Percentiles rank a stretch among this genome's conserved stretches.
Conservation (phyloP, 2,329 filamentous ascomycete species). For the Gliomastix tumulicola region DNA sequence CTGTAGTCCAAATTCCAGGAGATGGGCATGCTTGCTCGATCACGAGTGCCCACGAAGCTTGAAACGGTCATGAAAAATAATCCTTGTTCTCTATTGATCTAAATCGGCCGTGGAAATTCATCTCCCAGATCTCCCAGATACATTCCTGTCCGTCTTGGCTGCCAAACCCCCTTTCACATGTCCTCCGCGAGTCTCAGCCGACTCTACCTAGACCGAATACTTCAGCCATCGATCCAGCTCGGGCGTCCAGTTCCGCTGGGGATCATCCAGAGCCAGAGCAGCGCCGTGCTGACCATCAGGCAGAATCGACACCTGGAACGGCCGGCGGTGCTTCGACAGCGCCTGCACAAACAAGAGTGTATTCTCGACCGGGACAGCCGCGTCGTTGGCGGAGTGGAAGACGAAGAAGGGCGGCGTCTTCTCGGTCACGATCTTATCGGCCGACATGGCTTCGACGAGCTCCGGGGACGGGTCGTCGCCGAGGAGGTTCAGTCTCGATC, state of each 20-base stretch:
- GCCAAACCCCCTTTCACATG: no score
- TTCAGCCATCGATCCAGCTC: constrained; percentile 18
- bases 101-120: no score
- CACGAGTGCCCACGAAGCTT: no score
- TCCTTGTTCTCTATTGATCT: no score
- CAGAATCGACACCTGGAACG: constrained; percentile 15
- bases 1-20: no score
- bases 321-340: constrained; percentile 11
- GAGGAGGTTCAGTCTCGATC: constrained; percentile 12
- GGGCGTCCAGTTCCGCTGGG: constrained; percentile 13
- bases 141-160: no score
- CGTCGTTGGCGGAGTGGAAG: constrained; percentile 22
- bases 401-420: constrained; percentile 22
- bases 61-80: no score
- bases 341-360: constrained; percentile 15
- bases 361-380: constrained; percentile 16
- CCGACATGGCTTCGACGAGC: constrained; percentile 10
- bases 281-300: constrained; percentile 18
- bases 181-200: no score
- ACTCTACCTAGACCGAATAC: constrained; percentile 9
- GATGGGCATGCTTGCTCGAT: no score
- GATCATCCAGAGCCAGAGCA: constrained; percentile 14
- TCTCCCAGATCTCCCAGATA: no score
- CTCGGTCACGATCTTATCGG: constrained; percentile 14
- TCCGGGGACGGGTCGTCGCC: constrained; percentile 9